Evolutionary conservation across 768 basidiomycete genomes (phyloP), one percentile per base, ranked within the genome.

Genomic region (Psilocybe tampanensis): DNA sequence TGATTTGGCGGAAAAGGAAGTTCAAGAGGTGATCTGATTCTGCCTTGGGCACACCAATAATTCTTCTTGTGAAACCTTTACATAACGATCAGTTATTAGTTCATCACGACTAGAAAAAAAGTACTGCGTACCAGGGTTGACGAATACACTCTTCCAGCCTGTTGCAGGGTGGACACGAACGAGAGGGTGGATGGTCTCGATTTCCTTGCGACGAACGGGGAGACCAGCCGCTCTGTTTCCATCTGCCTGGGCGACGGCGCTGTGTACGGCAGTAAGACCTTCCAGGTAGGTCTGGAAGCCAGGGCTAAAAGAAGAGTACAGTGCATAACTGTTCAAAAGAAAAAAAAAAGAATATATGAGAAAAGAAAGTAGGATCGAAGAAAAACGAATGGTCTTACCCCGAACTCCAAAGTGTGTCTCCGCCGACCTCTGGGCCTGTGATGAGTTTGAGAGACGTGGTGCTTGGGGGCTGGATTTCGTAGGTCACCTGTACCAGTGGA

Each of bases 131-230:
- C 85, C 88, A 33, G 88, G 85, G 67, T 94, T 93, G 66, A 94
- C 86, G 65, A 86, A 93, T 59, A 94, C 73, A 56, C 84, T 86
- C 80, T 94, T 93, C 84, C 86, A 89, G 12, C 92, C 90, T 0
- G 92, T 95, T 1, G 80, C 86, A 18, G 93, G 92, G 68, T 94
- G 88, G 11, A 93, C 90, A 45, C 92, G 86, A 52, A 94, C 89
- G 45, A 94, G 76, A 17, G 92, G 92, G 69, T 94, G 92, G 29
- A 89, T 64, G 3, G 82, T 82, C 71, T 91, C 89, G 56, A 91
- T 72, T 50, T 81, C 79, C 55, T 88, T 75, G 39, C 92, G 79
- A 24, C 90, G 85, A 22, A 92, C 88, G 52, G 83, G 83, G 44
- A 85, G 77, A 5, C 87, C 88, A 0, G 86, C 86, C 5, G 83